Conservation (phyloP, 495 filamentous ascomycete species). For the Penicillium daleae region DNA sequence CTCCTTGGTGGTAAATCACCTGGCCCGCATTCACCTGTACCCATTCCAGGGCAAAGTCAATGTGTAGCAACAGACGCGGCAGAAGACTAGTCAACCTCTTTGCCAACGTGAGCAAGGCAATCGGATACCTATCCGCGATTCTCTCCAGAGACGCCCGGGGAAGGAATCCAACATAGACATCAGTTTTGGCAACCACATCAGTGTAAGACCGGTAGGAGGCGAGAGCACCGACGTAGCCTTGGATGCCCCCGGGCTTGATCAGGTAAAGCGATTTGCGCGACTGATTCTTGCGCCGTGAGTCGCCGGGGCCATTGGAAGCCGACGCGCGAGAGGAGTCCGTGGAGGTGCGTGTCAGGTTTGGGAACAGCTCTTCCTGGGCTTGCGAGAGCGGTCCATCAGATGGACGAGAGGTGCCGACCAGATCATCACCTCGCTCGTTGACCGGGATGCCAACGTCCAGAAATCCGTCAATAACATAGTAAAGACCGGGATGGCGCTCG, state of each 20-base stretch:
- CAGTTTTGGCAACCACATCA: conserved; percentile 95
- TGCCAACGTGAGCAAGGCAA: conserved; percentile 91
- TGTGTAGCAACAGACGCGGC: conserved; percentile 90
- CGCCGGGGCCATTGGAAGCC: conserved; percentile 34
- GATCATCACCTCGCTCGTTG: conserved; percentile 54
- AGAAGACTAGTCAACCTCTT: conserved; percentile 89
- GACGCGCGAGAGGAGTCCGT: conserved; percentile 51
- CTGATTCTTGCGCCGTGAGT: conserved; percentile 53
- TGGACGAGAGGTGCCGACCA: conserved; percentile 41
- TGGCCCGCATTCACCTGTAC: conserved; percentile 94
- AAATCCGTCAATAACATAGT: conserved; percentile 98
- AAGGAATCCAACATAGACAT: conserved; percentile 97
- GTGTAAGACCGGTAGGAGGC: conserved; percentile 96
- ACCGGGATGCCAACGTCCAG: conserved; percentile 83
- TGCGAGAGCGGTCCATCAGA: conserved; percentile 20
- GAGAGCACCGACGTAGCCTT: conserved; percentile 90
- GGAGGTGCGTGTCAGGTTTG: conserved; percentile 52
- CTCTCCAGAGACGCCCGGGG: conserved; percentile 84
- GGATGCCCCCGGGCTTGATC: conserved; percentile 93
- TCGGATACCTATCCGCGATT: conserved; percentile 88
- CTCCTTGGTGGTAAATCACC: conserved; percentile 89
- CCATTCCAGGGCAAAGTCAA: conserved; percentile 98
- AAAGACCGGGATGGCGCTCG: conserved; percentile 91
- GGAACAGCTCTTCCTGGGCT: conserved; percentile 49
- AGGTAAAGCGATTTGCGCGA: conserved; percentile 78